Percentiles rank a stretch among this genome's conserved stretches.
phyloP scores from a whole-genome alignment of 2,329 filamentous ascomycete genomes.

The Epichloe hybrida region DNA sequence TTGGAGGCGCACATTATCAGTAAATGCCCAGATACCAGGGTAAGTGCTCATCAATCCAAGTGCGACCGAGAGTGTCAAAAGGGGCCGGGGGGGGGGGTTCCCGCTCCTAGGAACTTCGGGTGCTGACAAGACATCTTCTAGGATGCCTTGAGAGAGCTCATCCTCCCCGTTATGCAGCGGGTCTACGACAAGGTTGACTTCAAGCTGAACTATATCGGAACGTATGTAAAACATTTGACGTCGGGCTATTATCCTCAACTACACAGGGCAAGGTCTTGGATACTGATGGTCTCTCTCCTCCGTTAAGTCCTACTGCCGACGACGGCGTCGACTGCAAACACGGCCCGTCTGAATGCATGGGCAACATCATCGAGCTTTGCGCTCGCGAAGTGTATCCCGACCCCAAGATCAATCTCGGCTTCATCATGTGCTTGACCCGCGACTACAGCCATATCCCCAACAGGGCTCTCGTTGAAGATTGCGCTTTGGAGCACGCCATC shows the following conservation, averaged over 20 bases:
- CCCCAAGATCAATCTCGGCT: conserved; percentile 79
- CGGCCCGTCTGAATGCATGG: conserved; percentile 77
- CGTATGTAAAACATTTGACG: conserved; percentile 30
- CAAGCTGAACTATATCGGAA: conserved; percentile 78
- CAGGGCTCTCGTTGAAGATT: conserved; percentile 66
- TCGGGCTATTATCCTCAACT: not conserved
- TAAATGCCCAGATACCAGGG: conserved; percentile 84
- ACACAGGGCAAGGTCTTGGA: too few species aligned
- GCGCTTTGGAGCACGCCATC: conserved; percentile 81
- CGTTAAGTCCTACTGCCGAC: conserved; percentile 53
- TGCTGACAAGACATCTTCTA: conserved; percentile 10
- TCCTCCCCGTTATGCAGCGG: conserved; percentile 77
- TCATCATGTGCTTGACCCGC: conserved; percentile 75
- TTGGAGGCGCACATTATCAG: conserved; percentile 94
- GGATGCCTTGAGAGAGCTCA: conserved; percentile 66
- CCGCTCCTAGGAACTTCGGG: not conserved
- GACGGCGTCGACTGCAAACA: conserved; percentile 83
- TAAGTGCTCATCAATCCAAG: conserved; percentile 14
- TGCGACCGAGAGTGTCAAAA: not conserved
- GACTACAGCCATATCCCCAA: conserved; percentile 69
- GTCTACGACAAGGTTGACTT: conserved; percentile 81
- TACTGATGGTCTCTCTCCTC: too few species aligned
- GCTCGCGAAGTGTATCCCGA: conserved; percentile 71
- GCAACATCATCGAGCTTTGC: conserved; percentile 90
- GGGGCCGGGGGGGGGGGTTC: not conserved